Percentiles rank a stretch among this genome's conserved stretches.
phyloP scores from a whole-genome alignment of 1,284 basidiomycete species.

The Leccinum angustisporum region DNA sequence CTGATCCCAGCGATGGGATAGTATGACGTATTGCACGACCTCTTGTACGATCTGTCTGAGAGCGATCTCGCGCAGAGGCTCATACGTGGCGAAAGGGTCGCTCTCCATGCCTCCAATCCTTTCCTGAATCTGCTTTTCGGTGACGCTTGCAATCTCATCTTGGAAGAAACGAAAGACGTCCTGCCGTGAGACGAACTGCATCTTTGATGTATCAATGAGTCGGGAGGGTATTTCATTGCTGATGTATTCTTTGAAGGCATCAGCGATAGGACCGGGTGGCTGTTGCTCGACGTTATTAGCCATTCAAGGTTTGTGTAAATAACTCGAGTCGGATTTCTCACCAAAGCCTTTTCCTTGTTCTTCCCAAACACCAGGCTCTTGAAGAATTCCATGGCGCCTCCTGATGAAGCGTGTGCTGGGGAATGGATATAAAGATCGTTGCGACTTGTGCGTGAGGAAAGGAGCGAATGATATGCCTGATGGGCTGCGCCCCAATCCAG shows the following conservation, averaged over 20 bases:
- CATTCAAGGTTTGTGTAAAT: background rate
- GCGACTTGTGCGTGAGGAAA: background rate
- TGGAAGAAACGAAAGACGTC: background rate
- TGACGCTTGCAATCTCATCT: background rate
- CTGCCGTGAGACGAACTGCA: constrained; percentile 11
- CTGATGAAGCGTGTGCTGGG: background rate
- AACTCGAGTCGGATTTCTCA: background rate
- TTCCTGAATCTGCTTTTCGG: background rate
- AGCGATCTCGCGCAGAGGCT: background rate
- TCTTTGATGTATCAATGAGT: constrained; percentile 10
- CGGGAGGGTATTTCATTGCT: constrained; percentile 16
- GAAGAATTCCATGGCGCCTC: background rate
- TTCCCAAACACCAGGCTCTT: background rate
- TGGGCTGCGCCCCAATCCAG: background rate
- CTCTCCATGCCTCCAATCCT: background rate
- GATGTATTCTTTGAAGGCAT: constrained; percentile 11
- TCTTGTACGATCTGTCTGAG: constrained; percentile 13
- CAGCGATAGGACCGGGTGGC: background rate
- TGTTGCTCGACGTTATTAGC: background rate
- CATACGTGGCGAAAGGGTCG: background rate
- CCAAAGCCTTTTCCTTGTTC: background rate
- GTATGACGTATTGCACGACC: constrained; percentile 10
- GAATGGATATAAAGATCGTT: background rate
- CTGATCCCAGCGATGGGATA: constrained; percentile 16
- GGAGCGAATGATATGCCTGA: background rate